Percentiles rank a stretch among this genome's conserved stretches.
Evolutionary conservation across 805 yeast genomes (phyloP).

Genomic region (Cyberlindnera veronae): DNA sequence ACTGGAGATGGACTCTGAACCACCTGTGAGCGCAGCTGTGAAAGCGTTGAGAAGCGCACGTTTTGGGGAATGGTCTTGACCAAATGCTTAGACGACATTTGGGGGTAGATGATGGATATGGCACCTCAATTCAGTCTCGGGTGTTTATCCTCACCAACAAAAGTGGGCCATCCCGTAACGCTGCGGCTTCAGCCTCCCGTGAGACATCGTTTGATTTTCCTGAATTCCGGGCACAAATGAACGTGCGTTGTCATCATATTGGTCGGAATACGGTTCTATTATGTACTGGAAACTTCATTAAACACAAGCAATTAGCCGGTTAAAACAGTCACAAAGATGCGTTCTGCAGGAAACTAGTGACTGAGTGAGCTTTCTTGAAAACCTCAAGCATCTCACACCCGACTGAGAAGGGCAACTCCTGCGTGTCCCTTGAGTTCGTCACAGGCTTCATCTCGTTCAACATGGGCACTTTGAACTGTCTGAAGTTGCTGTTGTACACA

Average conservation of each 20-base stretch:
- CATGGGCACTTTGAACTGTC: constrained; percentile 36
- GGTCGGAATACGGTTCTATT: no score
- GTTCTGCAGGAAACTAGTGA: constrained; percentile 21
- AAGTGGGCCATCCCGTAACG: not conserved
- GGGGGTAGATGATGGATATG: not conserved
- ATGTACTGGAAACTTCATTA: no score
- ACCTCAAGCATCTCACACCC: constrained; percentile 47
- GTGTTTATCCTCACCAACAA: not conserved
- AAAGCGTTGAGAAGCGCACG: constrained; percentile 22
- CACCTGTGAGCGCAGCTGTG: constrained; percentile 21
- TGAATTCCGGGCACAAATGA: no score
- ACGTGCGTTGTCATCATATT: no score
- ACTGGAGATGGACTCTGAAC: constrained; percentile 5
- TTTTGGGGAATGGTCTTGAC: constrained; percentile 13
- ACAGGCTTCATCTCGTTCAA: constrained; percentile 48
- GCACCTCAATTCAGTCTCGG: not conserved
- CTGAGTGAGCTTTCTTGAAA: constrained; percentile 29
- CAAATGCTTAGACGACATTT: constrained; percentile 8
- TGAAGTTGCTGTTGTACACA: constrained; percentile 45
- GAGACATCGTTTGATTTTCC: not conserved
- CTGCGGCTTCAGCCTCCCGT: not conserved
- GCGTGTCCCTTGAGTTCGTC: constrained; percentile 59
- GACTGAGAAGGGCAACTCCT: constrained; percentile 47
- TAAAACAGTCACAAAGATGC: no score
- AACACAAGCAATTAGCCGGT: no score